Evolutionary conservation across 2,329 filamentous ascomycete species (phyloP).

Genomic region (Aureobasidium vineae): DNA sequence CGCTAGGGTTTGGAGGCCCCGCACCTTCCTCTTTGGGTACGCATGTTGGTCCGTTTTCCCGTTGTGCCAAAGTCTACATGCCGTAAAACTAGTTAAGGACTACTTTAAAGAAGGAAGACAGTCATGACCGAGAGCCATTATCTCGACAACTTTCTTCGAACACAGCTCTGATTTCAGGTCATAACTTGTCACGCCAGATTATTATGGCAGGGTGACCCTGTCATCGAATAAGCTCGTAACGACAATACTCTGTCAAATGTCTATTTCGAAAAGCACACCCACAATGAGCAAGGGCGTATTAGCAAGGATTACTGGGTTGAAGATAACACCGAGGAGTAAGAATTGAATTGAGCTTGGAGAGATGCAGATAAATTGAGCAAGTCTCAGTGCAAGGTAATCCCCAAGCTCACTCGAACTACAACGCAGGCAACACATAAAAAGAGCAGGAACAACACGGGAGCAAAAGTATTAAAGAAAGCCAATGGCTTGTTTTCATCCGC

Average conservation of each 20-base stretch:
- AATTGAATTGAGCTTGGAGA: too few relatives aligned
- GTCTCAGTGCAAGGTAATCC: too few relatives aligned
- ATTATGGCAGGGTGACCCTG: not conserved
- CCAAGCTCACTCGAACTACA: too few relatives aligned
- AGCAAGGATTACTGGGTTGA: too few relatives aligned
- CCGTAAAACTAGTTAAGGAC: too few relatives aligned
- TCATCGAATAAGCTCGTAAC: too few relatives aligned
- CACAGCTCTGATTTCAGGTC: not conserved
- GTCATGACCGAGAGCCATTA: not conserved
- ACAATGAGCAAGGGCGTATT: not conserved
- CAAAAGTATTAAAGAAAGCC: not conserved
- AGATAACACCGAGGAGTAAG: too few relatives aligned
- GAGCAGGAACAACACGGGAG: too few relatives aligned
- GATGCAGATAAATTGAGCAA: too few relatives aligned
- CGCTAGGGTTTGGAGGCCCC: constrained; percentile 7
- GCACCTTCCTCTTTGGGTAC: constrained; percentile 23
- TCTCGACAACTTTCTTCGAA: too few relatives aligned
- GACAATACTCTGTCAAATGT: too few relatives aligned
- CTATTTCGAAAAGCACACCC: not conserved
- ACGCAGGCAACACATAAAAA: too few relatives aligned
- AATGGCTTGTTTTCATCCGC: not conserved
- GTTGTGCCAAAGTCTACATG: not conserved
- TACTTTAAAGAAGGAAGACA: not conserved
- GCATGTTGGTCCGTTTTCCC: not conserved
- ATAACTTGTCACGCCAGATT: not conserved